Evolutionary conservation across 2,329 filamentous ascomycete genomes (phyloP), one percentile per base, ranked within the genome.

Genomic region (Xylariaceae sp.): DNA sequence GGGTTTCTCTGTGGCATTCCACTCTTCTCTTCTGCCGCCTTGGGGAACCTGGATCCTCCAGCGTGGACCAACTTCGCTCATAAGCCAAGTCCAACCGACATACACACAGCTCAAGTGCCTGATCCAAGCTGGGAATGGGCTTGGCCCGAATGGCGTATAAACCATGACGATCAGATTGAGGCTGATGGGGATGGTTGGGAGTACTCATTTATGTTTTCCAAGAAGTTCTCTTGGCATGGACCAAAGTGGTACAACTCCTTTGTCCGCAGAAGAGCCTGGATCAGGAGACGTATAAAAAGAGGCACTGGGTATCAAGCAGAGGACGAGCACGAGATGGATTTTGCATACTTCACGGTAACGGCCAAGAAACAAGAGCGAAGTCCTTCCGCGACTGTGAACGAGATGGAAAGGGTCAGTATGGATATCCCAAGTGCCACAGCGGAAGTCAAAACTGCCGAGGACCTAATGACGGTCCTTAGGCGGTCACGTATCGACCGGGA

Each of bases 111-210:
- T 0, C 92, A 97, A 70, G 84, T 96, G 1, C 94, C 94, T 0
- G 94, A 99, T 69, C 94, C 94, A 5, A 91, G 87, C 58, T 99
- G 94, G 94, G 86, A 91, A 68, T 99, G 94, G 94, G 85, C 75
- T 1, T 87, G 84, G 83, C 78, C 83, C 2, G 83, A 84, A 45
- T 88, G 85, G 85, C 78, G 75, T 23, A 66, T 88, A 61, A 81
- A 83, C 54, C 76, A 91, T 81, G 91, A 93, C 77, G 83, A 88
- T 2, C 87, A 88, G 54, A 85, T 89, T 9, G 49, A 67, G 20
- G 64, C 73, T 30, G 94, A 97, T 66, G 88, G 93, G 58, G 89
- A 93, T 58, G 94, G 94, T 3, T 99, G 94, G 94, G 88, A 96
- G 69, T 99, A 99, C 73, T 94, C 91, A 13, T 92, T 97, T 69